Evolutionary conservation across 1,139 yeast species (phyloP).

Genomic region (Debaryomyces fabryi): DNA sequence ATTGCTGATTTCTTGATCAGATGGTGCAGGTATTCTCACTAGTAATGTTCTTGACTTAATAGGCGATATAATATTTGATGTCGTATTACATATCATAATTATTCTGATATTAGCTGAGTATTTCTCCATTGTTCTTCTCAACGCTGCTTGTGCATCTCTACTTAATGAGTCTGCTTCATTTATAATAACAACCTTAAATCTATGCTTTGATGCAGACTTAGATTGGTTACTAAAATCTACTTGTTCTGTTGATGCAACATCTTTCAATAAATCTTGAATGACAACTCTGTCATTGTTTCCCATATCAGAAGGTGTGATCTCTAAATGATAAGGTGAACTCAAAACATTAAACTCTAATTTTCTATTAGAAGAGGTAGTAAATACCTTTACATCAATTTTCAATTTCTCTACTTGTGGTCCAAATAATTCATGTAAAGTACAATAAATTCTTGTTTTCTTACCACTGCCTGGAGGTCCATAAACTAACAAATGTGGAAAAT

Average conservation of each 20-base stretch:
- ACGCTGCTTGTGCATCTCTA: conserved; percentile 96
- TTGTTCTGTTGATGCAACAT: conserved; percentile 93
- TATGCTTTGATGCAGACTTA: conserved; percentile 50
- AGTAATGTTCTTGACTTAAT: conserved; percentile 90
- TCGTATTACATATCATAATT: conserved; percentile 82
- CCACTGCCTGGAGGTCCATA: conserved; percentile 99
- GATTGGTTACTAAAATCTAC: conserved; percentile 64
- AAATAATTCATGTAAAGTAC: conserved; percentile 76
- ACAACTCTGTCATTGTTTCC: conserved; percentile 95
- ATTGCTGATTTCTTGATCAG: conserved; percentile 52
- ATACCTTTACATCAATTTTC: conserved; percentile 87
- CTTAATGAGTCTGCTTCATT: conserved; percentile 93
- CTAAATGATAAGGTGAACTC: conserved; percentile 87
- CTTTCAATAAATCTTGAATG: conserved; percentile 90
- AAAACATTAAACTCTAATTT: conserved; percentile 90
- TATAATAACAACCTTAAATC: conserved; percentile 88
- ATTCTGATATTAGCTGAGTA: conserved; percentile 86
- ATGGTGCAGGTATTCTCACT: conserved; percentile 85
- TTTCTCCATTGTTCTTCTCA: conserved; percentile 97
- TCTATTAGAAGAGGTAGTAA: conserved; percentile 68
- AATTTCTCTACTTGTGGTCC: conserved; percentile 81
- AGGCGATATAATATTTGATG: conserved; percentile 91
- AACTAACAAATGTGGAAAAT: conserved; percentile 87
- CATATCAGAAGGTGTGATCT: conserved; percentile 95
- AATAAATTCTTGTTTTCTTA: conserved; percentile 88